Conservation (phyloP, 2,329 filamentous ascomycete species). For the Thielaviopsis ethacetica region DNA sequence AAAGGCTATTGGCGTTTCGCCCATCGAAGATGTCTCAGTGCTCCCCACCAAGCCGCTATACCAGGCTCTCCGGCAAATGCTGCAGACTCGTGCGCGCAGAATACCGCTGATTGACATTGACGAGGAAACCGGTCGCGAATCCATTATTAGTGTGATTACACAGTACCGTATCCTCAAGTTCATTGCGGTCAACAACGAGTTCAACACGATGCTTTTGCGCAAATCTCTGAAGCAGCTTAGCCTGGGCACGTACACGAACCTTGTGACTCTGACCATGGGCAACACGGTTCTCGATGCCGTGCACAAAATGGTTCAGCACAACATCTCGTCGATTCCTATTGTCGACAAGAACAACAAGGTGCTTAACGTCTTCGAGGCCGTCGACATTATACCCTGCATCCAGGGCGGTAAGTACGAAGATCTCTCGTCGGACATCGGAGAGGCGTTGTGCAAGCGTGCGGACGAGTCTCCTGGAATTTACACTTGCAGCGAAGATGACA, state of each 20-base stretch:
- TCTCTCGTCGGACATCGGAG: slow-evolving; percentile 68
- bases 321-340: slow-evolving; percentile 90
- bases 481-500: slow-evolving; percentile 81
- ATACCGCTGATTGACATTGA: slow-evolving; percentile 90
- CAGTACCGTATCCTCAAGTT: slow-evolving; percentile 98
- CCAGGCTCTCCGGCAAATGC: slow-evolving; percentile 88
- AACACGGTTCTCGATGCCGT: slow-evolving; percentile 90
- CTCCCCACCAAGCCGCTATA: slow-evolving; percentile 82
- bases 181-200: slow-evolving; percentile 79
- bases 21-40: slow-evolving; percentile 91
- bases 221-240: slow-evolving; percentile 74
- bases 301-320: slow-evolving; percentile 77
- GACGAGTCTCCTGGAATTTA: slow-evolving; percentile 95
- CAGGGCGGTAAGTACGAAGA: slow-evolving; percentile 90
- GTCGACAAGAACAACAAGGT: slow-evolving; percentile 62
- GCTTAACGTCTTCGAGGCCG: slow-evolving; percentile 92
- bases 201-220: slow-evolving; percentile 73
- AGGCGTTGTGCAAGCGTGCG: slow-evolving; percentile 70
- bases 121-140: slow-evolving; percentile 80
- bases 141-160: slow-evolving; percentile 91
- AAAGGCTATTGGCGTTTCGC: slow-evolving; percentile 75
- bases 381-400: slow-evolving; percentile 92
- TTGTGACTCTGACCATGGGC: slow-evolving; percentile 75
- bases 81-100: slow-evolving; percentile 78
- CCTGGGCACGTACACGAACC: slow-evolving; percentile 66